These are phyloP conservation scores for Yarrowia sp. DNA, from an alignment of 805 yeast species.

Conservation along the genomic window DNA sequence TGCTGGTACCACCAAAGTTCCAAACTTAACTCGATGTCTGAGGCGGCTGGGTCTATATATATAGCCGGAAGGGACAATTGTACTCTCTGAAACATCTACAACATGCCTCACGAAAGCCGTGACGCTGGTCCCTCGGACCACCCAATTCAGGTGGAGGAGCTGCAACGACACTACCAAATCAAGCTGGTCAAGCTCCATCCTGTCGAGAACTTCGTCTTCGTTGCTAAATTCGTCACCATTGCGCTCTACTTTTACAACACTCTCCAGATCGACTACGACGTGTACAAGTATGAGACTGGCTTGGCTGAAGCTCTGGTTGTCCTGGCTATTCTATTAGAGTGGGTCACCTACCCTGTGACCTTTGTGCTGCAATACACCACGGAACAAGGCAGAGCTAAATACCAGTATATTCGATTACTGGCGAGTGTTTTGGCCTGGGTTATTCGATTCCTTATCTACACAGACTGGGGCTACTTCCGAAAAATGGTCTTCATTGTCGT, in stretches of 20 bases:
- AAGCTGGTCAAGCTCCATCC: background rate
- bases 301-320: background rate
- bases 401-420: background rate
- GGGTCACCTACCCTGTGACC: background rate
- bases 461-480: background rate
- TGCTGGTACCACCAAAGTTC: background rate
- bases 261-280: background rate
- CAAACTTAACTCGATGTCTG: background rate
- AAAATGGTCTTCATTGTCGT: background rate
- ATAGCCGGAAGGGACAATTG: background rate
- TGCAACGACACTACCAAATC: slow-evolving; percentile 9
- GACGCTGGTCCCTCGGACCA: background rate
- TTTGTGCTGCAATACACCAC: background rate
- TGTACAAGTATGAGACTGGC: background rate
- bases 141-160: background rate
- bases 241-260: background rate
- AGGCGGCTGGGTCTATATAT: slow-evolving; percentile 1
- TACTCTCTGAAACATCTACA: background rate
- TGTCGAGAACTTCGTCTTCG: background rate
- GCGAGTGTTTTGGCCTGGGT: background rate
- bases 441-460: background rate
- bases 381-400: background rate
- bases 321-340: background rate
- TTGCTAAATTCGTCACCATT: background rate
- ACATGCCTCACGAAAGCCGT: background rate